These are phyloP conservation scores for Picochlorum sp. DNA, from an alignment of 139 green algal species.

Conservation along the genomic window DNA sequence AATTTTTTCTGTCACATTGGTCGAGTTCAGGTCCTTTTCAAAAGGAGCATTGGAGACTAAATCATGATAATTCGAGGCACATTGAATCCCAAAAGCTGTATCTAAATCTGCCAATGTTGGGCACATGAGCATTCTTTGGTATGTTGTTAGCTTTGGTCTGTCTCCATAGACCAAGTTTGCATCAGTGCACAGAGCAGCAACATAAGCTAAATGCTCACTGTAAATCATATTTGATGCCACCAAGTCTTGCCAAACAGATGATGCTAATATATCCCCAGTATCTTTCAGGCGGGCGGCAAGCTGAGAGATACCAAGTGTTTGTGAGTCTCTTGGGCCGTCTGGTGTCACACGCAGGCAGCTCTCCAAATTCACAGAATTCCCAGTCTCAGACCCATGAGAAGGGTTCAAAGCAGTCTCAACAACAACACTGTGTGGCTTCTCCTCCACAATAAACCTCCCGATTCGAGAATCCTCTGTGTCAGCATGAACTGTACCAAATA, in stretches of 20 bases:
- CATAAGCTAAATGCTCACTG: conserved; percentile 70
- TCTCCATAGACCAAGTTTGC: conserved; percentile 61
- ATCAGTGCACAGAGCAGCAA: conserved; percentile 50
- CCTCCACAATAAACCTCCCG: conserved; percentile 38
- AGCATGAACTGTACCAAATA: conserved; percentile 31
- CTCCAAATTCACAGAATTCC: conserved; percentile 15
- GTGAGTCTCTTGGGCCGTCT: neutral
- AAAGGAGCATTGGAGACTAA: conserved; percentile 15
- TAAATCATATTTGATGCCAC: conserved; percentile 23
- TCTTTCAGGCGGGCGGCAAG: conserved; percentile 22
- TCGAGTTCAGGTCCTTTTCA: neutral
- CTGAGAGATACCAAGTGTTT: conserved; percentile 11
- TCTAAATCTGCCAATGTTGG: conserved; percentile 20
- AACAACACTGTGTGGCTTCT: conserved; percentile 40
- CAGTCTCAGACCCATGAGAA: conserved; percentile 37
- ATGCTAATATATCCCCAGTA: conserved; percentile 8
- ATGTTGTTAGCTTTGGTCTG: conserved; percentile 66
- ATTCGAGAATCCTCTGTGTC: neutral
- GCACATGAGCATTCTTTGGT: conserved; percentile 27
- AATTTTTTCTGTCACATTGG: conserved; percentile 12
- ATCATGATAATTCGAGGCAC: conserved; percentile 26
- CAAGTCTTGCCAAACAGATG: conserved; percentile 22
- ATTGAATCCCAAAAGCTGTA: conserved; percentile 17
- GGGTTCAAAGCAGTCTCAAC: conserved; percentile 57
- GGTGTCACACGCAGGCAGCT: conserved; percentile 19